These are phyloP conservation scores for Zygosaccharomyces siamensis DNA, from an alignment of 805 yeast species.

Conservation along the genomic window DNA sequence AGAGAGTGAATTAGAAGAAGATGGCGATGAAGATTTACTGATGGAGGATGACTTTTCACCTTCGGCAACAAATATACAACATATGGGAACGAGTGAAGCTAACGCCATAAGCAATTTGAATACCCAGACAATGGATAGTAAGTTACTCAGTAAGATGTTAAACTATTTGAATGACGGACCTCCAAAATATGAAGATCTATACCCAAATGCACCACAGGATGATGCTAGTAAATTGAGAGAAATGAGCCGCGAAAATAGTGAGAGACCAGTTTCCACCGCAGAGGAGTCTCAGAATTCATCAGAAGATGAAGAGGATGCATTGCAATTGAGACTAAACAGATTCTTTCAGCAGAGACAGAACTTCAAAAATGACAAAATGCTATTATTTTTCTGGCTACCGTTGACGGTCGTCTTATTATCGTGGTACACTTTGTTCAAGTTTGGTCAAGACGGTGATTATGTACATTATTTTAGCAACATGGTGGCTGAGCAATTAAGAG, in stretches of 20 bases:
- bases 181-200: conserved; percentile 72
- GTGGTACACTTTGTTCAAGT: conserved; percentile 38
- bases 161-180: conserved; percentile 43
- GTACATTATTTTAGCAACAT: conserved; percentile 28
- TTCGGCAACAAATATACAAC: neutral
- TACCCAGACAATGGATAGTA: conserved; percentile 14
- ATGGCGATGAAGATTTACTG: conserved; percentile 22
- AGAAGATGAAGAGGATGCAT: conserved; percentile 33
- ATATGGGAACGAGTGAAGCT: conserved; percentile 1
- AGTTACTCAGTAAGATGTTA: conserved; percentile 38
- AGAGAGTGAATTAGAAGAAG: conserved; percentile 30
- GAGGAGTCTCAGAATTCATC: conserved; percentile 30
- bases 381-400: conserved; percentile 90
- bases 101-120: neutral
- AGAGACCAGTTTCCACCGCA: conserved; percentile 6
- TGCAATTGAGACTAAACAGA: conserved; percentile 36
- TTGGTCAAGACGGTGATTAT: conserved; percentile 36
- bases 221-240: conserved; percentile 10
- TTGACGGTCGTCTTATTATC: conserved; percentile 53
- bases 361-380: conserved; percentile 69
- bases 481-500: conserved; percentile 40
- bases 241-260: conserved; percentile 3
- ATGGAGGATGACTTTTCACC: conserved; percentile 21
- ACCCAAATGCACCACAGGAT: conserved; percentile 45
- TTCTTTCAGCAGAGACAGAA: conserved; percentile 43